Percentiles rank a stretch among this genome's conserved stretches.
These are phyloP conservation scores for Spongospora subterranea DNA, from an alignment of 208 protist genomes.

Conservation along the genomic window DNA sequence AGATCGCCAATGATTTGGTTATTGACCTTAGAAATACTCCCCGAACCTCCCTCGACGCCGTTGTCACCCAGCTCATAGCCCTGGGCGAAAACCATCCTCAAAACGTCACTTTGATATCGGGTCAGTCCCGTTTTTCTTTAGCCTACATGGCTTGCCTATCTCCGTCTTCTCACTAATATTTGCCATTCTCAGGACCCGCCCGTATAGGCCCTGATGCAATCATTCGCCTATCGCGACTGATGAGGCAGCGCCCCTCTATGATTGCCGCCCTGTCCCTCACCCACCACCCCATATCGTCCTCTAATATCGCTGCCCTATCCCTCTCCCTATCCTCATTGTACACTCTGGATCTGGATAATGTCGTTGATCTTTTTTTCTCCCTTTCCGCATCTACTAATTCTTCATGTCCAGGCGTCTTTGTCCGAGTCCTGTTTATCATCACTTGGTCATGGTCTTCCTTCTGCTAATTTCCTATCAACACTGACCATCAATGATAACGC, in stretches of 20 bases:
- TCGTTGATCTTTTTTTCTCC: background rate
- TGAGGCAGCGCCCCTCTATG: background rate
- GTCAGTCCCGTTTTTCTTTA: no score
- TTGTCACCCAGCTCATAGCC: no score
- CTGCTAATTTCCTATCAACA: background rate
- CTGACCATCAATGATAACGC: background rate
- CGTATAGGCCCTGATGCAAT: no score
- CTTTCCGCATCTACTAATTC: background rate
- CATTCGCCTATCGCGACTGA: background rate
- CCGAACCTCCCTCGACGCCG: no score
- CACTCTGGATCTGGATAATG: background rate
- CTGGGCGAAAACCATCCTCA: no score
- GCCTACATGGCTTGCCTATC: no score
- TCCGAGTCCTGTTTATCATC: background rate
- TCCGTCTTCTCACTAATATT: no score
- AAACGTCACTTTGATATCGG: no score
- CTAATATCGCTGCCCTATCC: background rate
- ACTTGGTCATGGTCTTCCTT: background rate
- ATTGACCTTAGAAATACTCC: no score
- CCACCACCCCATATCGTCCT: background rate
- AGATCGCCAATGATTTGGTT: no score
- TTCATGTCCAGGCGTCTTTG: background rate
- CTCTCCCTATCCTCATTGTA: background rate
- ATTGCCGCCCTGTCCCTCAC: background rate
- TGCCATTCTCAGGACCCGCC: no score